Base-by-base conservation (phyloP, 2,329 filamentous ascomycete species). In the Cytospora schulzeri region DNA sequence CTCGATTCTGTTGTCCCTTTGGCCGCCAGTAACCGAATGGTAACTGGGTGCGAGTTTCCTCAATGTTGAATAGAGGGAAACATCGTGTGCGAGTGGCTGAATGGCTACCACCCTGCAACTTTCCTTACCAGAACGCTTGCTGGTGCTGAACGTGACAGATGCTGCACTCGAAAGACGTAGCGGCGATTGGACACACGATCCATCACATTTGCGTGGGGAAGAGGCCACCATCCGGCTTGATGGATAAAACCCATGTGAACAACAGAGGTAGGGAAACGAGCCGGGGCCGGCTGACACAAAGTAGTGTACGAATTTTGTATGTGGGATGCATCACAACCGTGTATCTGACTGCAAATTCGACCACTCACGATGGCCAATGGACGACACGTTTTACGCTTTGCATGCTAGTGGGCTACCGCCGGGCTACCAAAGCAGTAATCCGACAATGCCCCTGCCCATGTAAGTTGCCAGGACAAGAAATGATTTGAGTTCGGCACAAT, bases 331-430 rank as follows among this genome's bases (percentile, higher is more conserved):
- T 24, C 26, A 45, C 50, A 60, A 38, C 6, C 15, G 51, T 31
- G 26, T 48, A 26, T 15, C 35, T 54, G 59, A 24, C 51, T 35
- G 51, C 45, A n/a, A 6, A 4, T 24, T 41, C 51, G 29, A 15
- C 59, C 59, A 62, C 38, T 62, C 52, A 50, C 26, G 9, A 50
- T 15, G 45, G 52, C 52, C 41, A 41, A 19, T 29, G 15, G 6
- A 28, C 33, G 28, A 53, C 52, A 62, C 59, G 59, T 62, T 62
- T 31, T 31, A 31, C 9, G 28, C 50, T 38, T 45, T 54, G 8
- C 28, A 38, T 35, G 33, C 15, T 15, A 14, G 38, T 50, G 52
- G 22, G 29, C 12, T 5, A 9, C 14, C 19, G 22, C 29, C 17
- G 14, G 8, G n/a, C n/a, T 48, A 35, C 35, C 52, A 56, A 56